Base-by-base conservation (phyloP, 495 filamentous ascomycete species). In the Parachaetomium inaequale region DNA sequence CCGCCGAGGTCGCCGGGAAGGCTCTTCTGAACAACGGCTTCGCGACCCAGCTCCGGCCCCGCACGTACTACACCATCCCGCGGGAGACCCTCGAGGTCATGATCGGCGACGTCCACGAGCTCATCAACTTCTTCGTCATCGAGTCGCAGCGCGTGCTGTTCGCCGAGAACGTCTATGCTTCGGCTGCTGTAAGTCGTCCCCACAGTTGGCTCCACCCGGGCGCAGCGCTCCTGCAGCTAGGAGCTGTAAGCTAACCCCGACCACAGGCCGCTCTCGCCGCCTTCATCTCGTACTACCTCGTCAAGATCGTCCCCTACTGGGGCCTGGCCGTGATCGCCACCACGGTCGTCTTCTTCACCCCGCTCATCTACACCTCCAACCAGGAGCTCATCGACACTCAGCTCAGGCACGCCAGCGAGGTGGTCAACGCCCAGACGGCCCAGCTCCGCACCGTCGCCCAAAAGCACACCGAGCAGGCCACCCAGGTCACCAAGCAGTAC, bases 41-140 rank as follows among this genome's bases (percentile, higher is more conserved):
- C 57, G 83, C 89, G 52, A 89, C 88, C 62, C 92, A 92, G 68
- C 82, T 99, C 74, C 88, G 95, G 46, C 94, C 94, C 21, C 86
- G 84, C 73, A 85, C 89, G 72, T 99, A 99, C 81, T 96, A 93
- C 76, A 96, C 91, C 28, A 80, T 99, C 42, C 87, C 92, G 11
- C 85, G 88, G 67, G 90, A 94, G 66, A 90, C 89, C 10, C 78
- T 96, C 15, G 91, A 98, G 67, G 77, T 81, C 57, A 69, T 91
- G 17, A 80, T 92, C 55, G 92, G 91, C 64, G 94, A 98, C 70
- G 72, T 93, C 32, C 89, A 93, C 72, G 92, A 97, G 75, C 81
- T 99, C 52, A 77, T 93, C 76, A 96, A 99, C 83, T 99, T 99
- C 79, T 92, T 97, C 77, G 82, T 96, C 65, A 92, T 99, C 65